phyloP scores from a whole-genome alignment of 1,284 basidiomycete genomes.

The Sparassis latifolia region DNA sequence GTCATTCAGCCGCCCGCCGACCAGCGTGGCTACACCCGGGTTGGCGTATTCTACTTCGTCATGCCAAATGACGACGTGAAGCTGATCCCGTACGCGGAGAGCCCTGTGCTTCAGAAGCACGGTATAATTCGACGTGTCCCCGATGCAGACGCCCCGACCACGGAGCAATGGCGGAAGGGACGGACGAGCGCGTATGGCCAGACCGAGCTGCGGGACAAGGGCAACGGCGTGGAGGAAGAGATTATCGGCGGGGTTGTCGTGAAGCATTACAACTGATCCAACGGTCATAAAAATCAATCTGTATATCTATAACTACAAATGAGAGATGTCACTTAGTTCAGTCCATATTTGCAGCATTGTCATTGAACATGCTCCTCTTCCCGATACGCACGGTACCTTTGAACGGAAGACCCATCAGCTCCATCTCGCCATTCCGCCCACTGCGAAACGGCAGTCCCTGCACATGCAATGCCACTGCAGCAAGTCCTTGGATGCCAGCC shows the following conservation, averaged over 20 bases:
- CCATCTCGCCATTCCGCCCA: conserved; percentile 38
- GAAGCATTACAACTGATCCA: conserved; percentile 33
- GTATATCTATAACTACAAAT: neutral
- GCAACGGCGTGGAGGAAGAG: conserved; percentile 39
- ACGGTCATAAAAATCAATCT: too few relatives aligned
- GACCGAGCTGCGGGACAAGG: conserved; percentile 23
- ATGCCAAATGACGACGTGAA: conserved; percentile 23
- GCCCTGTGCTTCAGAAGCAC: conserved; percentile 32
- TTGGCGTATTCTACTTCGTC: conserved; percentile 49
- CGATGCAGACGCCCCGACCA: conserved; percentile 28
- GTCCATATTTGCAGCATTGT: too few relatives aligned
- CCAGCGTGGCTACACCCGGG: conserved; percentile 38
- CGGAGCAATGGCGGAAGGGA: conserved; percentile 31
- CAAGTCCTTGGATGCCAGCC: conserved; percentile 62
- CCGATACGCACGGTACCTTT: conserved; percentile 58
- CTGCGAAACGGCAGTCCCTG: conserved; percentile 51
- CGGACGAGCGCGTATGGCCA: conserved; percentile 30
- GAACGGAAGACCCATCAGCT: conserved; percentile 59
- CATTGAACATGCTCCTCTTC: conserved; percentile 35
- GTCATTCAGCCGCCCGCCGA: conserved; percentile 42
- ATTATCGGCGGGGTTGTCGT: conserved; percentile 37
- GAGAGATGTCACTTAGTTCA: neutral
- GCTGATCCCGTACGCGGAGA: conserved; percentile 32
- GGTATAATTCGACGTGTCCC: conserved; percentile 27
- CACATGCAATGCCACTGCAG: conserved; percentile 53